Evolutionary conservation across 495 filamentous ascomycete species (phyloP).

Genomic region (Neurospora cerealis): DNA sequence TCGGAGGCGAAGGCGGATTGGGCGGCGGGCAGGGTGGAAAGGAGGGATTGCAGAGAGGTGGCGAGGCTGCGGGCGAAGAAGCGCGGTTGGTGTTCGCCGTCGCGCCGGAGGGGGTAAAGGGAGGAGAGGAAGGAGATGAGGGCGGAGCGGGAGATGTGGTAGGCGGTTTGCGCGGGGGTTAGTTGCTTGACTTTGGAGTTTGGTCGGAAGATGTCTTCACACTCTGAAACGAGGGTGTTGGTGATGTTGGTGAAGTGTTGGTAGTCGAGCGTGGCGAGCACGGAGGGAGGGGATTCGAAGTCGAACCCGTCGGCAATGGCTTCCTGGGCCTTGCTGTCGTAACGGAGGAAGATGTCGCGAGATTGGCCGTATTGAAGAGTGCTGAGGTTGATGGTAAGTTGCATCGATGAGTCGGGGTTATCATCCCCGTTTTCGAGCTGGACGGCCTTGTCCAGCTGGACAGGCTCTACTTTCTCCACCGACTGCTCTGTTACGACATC

Average conservation of each 20-base stretch:
- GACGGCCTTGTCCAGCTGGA: not conserved
- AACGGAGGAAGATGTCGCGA: slow-evolving; percentile 31
- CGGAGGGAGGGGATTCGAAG: not conserved
- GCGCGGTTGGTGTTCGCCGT: slow-evolving; percentile 18
- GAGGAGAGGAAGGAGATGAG: slow-evolving; percentile 29
- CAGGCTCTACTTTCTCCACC: slow-evolving; percentile 5
- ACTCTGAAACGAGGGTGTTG: not conserved
- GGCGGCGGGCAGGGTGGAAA: slow-evolving; percentile 5
- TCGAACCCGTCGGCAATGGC: not conserved
- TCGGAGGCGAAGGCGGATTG: slow-evolving; percentile 1
- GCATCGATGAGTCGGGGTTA: not conserved
- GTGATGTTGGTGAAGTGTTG: slow-evolving; percentile 6
- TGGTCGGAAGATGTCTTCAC: slow-evolving; percentile 2
- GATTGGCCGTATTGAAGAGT: slow-evolving; percentile 40
- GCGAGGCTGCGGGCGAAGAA: slow-evolving; percentile 23
- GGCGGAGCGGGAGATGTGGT: slow-evolving; percentile 33
- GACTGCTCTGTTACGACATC: slow-evolving; percentile 22
- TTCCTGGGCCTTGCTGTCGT: not conserved
- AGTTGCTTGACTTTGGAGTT: slow-evolving; percentile 4
- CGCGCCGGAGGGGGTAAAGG: slow-evolving; percentile 15
- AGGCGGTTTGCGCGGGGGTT: slow-evolving; percentile 18
- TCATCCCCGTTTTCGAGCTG: not conserved
- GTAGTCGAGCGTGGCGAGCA: slow-evolving; percentile 26
- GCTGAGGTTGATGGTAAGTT: slow-evolving; percentile 25
- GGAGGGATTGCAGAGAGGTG: not conserved